Base-by-base conservation (phyloP, 768 basidiomycete species). In the Mycena amicta region DNA sequence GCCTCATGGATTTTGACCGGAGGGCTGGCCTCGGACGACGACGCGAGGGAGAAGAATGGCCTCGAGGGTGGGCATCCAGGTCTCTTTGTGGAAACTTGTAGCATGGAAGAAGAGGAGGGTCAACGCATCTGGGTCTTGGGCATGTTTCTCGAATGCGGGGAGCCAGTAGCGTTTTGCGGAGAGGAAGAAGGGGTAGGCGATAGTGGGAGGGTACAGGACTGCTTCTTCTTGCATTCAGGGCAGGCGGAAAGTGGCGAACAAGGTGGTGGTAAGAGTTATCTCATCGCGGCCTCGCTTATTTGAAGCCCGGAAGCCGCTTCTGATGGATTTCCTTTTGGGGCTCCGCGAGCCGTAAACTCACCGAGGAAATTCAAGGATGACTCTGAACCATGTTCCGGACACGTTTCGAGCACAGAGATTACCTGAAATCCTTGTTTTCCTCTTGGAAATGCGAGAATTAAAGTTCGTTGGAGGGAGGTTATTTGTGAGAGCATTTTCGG, bases 71-170 rank as follows among this genome's bases (percentile, higher is more conserved):
- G 88, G 85, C 61, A 87, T 85, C 86, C 85, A 89, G 2, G 82
- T 85, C 71, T 90, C 88, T 68, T 89, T 89, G 73, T 88, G 87
- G 64, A 87, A 89, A 68, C 87, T 86, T 2, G 88, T 89, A 3
- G 86, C 83, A 67, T 89, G 88, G 2, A 88, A 72, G n/a, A 87
- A 66, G 29, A 89, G 72, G 30, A 88, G 74, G 0, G 87, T 88
- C 57, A 82, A 66, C 4, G 80, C 84, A 31, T 78, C 71, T 5
- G 72, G 74, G 63, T 81, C 73, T 6, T 64, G 53, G 45, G 65
- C 63, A 53, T 79, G 64, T 1, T 62, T 66, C 25, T 76, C 76
- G 52, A 78, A 72, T 27, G 74, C 73, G 2, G 76, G 68, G 26
- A 73, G 58, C 80, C 80, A 83, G 64, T 84, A 85, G 47, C 83